These are phyloP conservation scores for Trebouxia gelatinosa DNA, from an alignment of 163 green algal species.

Conservation along the genomic window DNA sequence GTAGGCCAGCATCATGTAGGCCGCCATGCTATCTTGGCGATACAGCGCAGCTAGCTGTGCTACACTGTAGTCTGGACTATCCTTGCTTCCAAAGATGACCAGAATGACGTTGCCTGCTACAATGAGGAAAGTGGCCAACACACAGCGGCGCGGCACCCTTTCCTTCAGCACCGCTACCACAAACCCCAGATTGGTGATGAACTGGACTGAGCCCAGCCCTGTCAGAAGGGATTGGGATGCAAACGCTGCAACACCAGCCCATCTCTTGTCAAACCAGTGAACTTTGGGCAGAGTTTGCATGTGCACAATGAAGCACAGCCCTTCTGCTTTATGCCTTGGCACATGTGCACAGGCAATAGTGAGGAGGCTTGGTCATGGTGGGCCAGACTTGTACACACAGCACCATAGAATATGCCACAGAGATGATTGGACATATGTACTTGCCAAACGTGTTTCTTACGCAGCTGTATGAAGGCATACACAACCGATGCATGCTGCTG, in stretches of 20 bases:
- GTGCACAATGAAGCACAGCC: too few relatives aligned
- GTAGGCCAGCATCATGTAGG: slow-evolving; percentile 26
- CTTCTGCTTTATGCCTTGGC: too few relatives aligned
- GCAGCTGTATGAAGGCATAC: too few relatives aligned
- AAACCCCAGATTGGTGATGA: slow-evolving; percentile 88
- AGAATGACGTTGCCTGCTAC: slow-evolving; percentile 80
- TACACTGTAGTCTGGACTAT: slow-evolving; percentile 55
- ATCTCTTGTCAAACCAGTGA: too few relatives aligned
- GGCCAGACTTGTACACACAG: too few relatives aligned
- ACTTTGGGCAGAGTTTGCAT: too few relatives aligned
- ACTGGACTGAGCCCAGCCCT: slow-evolving; percentile 83
- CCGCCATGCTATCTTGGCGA: slow-evolving; percentile 6
- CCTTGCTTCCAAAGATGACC: slow-evolving; percentile 85
- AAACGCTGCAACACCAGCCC: slow-evolving; percentile 79
- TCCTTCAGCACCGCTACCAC: slow-evolving; percentile 77
- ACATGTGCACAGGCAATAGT: too few relatives aligned
- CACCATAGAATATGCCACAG: too few relatives aligned
- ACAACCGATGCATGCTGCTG: too few relatives aligned
- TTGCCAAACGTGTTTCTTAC: too few relatives aligned
- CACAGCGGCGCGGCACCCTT: slow-evolving; percentile 45
- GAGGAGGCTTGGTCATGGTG: too few relatives aligned
- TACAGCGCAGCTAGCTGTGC: slow-evolving; percentile 66
- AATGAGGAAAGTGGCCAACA: slow-evolving; percentile 72
- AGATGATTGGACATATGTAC: too few relatives aligned
- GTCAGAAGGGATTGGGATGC: slow-evolving; percentile 86